Conservation (phyloP, 176 grass and related monocot species). For the Panicum miliaceum region DNA sequence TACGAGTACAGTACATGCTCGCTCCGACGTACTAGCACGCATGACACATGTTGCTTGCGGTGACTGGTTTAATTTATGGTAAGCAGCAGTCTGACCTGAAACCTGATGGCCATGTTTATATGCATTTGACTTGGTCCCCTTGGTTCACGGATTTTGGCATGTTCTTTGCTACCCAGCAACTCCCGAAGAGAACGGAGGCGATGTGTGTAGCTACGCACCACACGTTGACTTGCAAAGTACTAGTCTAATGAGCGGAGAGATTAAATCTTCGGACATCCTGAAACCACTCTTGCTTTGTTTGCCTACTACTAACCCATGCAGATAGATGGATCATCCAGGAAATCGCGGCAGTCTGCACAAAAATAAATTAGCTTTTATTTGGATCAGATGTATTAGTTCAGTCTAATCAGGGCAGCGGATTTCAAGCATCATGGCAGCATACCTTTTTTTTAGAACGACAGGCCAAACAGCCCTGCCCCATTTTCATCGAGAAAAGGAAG, state of each 20-base stretch:
- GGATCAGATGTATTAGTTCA: no score
- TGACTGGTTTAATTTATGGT: neutral
- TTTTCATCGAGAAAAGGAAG: no score
- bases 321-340: neutral
- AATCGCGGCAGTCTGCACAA: neutral
- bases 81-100: neutral
- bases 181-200: neutral
- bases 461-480: no score
- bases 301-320: neutral
- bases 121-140: neutral
- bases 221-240: neutral
- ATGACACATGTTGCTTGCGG: neutral
- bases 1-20: no score
- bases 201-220: no score
- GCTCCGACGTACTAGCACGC: neutral
- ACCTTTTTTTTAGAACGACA: no score
- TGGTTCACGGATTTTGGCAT: constrained; percentile 8
- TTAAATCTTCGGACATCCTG: neutral
- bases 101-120: neutral
- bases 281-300: neutral
- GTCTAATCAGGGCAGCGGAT: no score
- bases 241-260: neutral
- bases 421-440: no score
- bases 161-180: constrained; percentile 3
- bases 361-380: no score